phyloP scores from a whole-genome alignment of 202 grass and related monocot species.

The Schoenoplectus tabernaemontani region DNA sequence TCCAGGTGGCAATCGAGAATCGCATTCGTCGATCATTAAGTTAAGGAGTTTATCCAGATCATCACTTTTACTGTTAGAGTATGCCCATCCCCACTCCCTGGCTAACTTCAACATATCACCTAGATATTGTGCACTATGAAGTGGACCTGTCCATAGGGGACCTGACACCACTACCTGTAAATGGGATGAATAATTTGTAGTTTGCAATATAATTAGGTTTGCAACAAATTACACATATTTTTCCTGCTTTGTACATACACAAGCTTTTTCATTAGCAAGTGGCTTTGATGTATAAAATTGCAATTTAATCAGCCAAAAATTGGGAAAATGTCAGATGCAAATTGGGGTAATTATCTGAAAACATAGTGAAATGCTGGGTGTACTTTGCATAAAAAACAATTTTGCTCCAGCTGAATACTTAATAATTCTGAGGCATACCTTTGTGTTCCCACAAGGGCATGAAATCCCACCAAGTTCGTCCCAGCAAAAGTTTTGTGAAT shows the following conservation, averaged over 20 bases:
- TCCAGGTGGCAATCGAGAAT: constrained; percentile 63
- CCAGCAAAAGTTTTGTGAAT: constrained; percentile 72
- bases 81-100: constrained; percentile 66
- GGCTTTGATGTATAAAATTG: neutral
- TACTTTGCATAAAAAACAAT: neutral
- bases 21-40: constrained; percentile 76
- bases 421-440: constrained; percentile 36
- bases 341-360: neutral
- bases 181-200: constrained; percentile 1
- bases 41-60: constrained; percentile 70
- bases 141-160: constrained; percentile 77
- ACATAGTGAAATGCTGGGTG: neutral
- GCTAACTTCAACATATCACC: constrained; percentile 72
- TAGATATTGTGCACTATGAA: constrained; percentile 63
- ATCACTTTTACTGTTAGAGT: constrained; percentile 33
- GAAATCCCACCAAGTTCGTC: constrained; percentile 69
- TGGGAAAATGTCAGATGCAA: neutral
- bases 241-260: neutral
- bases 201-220: neutral
- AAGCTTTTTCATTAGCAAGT: neutral
- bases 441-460: constrained; percentile 51
- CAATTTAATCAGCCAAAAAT: neutral
- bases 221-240: neutral
- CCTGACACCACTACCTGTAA: constrained; percentile 59
- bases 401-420: neutral